Percentiles rank a stretch among this genome's conserved stretches.
These are phyloP conservation scores for Neurospora tetraspora DNA, from an alignment of 495 filamentous ascomycete genomes.

Conservation along the genomic window DNA sequence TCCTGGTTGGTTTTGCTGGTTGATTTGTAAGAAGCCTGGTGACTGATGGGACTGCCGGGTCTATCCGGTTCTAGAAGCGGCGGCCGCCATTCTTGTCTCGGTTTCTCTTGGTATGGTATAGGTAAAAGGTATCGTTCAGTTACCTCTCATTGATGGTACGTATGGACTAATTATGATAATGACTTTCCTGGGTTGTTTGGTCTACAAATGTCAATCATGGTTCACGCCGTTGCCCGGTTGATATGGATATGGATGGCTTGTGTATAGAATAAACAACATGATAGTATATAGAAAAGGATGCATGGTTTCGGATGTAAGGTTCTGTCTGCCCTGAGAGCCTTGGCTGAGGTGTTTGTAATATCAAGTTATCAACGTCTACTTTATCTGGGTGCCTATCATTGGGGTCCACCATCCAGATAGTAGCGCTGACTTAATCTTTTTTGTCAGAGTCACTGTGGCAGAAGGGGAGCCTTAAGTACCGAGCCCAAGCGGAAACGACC, in stretches of 20 bases:
- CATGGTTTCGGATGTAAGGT: background rate
- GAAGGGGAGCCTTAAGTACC: background rate
- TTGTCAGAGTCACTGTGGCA: background rate
- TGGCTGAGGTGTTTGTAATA: background rate
- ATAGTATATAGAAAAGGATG: background rate
- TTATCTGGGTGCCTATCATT: background rate
- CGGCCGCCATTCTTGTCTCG: background rate
- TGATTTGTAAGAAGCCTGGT: background rate
- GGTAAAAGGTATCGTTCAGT: background rate
- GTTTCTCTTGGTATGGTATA: background rate
- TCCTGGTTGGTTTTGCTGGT: background rate
- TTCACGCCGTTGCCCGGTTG: background rate
- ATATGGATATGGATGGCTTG: background rate
- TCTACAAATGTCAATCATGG: background rate
- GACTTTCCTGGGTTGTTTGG: background rate
- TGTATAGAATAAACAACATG: background rate
- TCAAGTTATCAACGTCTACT: background rate
- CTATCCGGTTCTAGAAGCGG: background rate
- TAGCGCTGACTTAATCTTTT: background rate
- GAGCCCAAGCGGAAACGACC: background rate
- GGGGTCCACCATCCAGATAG: background rate
- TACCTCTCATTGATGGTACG: background rate
- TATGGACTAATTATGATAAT: background rate
- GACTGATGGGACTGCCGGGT: background rate
- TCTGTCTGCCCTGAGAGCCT: background rate